Evolutionary conservation across 805 yeast species (phyloP), one percentile per base, ranked within the genome.

Genomic region (Starmerella floricola): DNA sequence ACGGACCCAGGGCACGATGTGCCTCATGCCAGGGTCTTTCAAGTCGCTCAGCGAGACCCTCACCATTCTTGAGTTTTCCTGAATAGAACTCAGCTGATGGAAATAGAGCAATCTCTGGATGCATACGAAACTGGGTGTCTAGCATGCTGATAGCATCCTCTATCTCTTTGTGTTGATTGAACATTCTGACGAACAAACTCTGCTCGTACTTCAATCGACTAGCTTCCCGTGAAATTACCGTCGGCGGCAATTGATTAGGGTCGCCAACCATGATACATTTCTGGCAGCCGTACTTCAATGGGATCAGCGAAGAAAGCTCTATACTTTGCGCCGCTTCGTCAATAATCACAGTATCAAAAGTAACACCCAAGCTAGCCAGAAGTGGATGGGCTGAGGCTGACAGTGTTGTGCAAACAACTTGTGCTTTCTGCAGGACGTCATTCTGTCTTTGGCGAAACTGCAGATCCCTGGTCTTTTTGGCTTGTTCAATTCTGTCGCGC

Each of bases 241-340:
- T 88, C 0, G 98, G 98, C 0, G 98, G 98, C 48, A 91, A 69
- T 63, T 91, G 98, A 58, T 91, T 87, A 2, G 97, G 97, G 64
- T 91, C 98, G 59, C 98, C 98, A 35, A 91, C 98, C 94, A 91
- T 81, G 37, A 91, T 79, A 64, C 97, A 88, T 42, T 77, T 75
- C 46, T 71, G 77, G 54, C 93, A 82, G 1, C 97, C 97, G 59
- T 87, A 91, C 55, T 94, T 68, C 50, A 91, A 65, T 0, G 98
- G 98, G 53, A 88, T 88, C 20, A 91, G 72, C 0, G 94, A 82
- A 6, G 95, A 84, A 28, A 88, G 58, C 57, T 88, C 98, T 31
- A 91, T 87, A 74, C 94, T 81, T 61, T 88, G 98, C 52, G 96
- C 93, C 2, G 98, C 98, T 61, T 88, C 98, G 65, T 88, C 98